Evolutionary conservation across 352 stramenopile species (phyloP), one percentile per base, ranked within the genome.

Genomic region (Pythium phragmitis): DNA sequence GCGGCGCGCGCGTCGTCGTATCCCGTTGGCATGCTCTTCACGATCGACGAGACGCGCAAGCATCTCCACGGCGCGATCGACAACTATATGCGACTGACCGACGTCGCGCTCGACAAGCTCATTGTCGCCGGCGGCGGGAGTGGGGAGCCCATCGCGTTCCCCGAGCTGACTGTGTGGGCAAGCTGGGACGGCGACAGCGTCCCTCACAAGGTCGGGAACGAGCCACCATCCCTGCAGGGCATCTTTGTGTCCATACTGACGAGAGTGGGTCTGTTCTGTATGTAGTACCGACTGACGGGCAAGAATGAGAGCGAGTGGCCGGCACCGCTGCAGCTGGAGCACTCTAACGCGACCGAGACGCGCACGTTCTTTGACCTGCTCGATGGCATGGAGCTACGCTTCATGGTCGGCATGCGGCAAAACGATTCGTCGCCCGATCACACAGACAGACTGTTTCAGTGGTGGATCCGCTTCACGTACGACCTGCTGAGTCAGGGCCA

Each of bases 401-500:
- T 91, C 6, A 69, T 85, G 4, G 63, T 92, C 47, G 81, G 80
- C 0, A 76, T 85, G 57, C 72, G 69, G 39, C 52, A 65, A n/a
- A 82, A 73, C 33, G 17, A 46, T 2, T 43, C 61, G 5, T 47
- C 57, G 4, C 30, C 41, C 33, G 11, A 57, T 17, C 19, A 58
- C 46, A 30, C 19, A 4, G 48, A 73, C 5, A 73, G 76, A 30
- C 50, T 86, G 21, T 85, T 80, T 30, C 58, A 80, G 65, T 92
- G 84, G 84, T 75, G 72, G 45, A 65, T 90, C 4, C 70, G 70
- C 26, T 86, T 92, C 55, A 72, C 70, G 26, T 92, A 92, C 58
- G 76, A 90, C 37, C 57, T 92, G 7, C 72, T 82, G 48, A 88
- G 82, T 50, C 84, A 91, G 55, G 77, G 84, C 14, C 84, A 92